These are phyloP conservation scores for Boehmeria nivea DNA, from an alignment of 306 rosid species.

Conservation along the genomic window DNA sequence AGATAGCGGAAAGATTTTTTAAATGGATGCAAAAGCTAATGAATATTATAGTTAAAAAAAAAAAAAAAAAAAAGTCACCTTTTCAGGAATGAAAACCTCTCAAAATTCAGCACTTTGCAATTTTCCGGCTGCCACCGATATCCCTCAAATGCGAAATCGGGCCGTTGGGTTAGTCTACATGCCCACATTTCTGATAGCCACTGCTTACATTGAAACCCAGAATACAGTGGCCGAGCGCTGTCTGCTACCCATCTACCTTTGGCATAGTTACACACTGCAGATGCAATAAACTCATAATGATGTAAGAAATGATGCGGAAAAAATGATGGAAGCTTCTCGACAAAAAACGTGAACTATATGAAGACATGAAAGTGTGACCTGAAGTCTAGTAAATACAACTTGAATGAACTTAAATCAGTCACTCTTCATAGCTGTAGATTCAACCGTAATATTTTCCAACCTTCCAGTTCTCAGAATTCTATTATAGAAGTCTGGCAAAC, in stretches of 20 bases:
- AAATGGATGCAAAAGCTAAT: background rate
- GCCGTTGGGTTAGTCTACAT: constrained; percentile 71
- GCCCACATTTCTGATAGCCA: constrained; percentile 93
- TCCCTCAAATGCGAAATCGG: constrained; percentile 77
- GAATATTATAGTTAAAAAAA: background rate
- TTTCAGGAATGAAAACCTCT: constrained; percentile 56
- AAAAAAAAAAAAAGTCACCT: constrained; percentile 37
- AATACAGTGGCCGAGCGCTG: constrained; percentile 63
- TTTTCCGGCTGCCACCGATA: constrained; percentile 78
- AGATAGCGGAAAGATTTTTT: background rate
- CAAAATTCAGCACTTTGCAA: constrained; percentile 68
- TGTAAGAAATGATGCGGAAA: background rate
- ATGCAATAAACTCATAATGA: constrained; percentile 15
- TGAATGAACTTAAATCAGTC: no score
- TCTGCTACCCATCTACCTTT: constrained; percentile 87
- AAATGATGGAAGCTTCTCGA: background rate
- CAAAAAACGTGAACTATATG: no score
- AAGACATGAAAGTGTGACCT: no score
- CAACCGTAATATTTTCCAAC: no score
- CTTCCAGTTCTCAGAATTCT: no score
- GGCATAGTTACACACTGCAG: constrained; percentile 77
- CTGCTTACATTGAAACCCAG: constrained; percentile 67
- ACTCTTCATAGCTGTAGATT: no score
- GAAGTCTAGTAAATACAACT: no score
- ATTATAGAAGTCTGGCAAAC: no score